Evolutionary conservation across 2,329 filamentous ascomycete species (phyloP).

Genomic region (Xylaria sp.): DNA sequence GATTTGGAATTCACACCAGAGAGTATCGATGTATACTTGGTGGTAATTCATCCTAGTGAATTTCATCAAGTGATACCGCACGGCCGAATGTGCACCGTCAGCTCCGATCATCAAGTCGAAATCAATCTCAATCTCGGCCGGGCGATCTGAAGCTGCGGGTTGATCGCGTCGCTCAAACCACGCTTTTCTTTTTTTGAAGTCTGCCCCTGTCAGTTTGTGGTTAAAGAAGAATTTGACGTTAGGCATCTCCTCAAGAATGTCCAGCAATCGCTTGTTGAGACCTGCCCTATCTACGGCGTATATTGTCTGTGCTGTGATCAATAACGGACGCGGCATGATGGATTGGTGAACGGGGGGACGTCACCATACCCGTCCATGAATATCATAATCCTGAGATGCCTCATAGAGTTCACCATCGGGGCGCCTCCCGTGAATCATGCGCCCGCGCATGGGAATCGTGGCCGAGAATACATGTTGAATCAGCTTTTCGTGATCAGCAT

Average conservation of each 20-base stretch:
- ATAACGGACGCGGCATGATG: neutral
- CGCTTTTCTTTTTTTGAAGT: conserved; percentile 78
- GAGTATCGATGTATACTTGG: conserved; percentile 92
- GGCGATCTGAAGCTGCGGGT: conserved; percentile 49
- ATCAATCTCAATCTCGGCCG: conserved; percentile 76
- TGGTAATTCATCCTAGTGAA: conserved; percentile 87
- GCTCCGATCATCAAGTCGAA: conserved; percentile 95
- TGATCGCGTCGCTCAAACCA: conserved; percentile 76
- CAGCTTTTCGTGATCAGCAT: conserved; percentile 69
- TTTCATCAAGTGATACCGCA: conserved; percentile 96
- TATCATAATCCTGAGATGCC: conserved; percentile 86
- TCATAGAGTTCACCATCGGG: conserved; percentile 72
- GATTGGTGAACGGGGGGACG: conserved; percentile 34
- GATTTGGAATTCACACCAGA: conserved; percentile 97
- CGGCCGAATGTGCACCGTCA: conserved; percentile 91
- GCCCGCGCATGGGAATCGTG: conserved; percentile 91
- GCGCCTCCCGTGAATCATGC: conserved; percentile 87
- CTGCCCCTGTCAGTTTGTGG: conserved; percentile 89
- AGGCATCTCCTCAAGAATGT: conserved; percentile 79
- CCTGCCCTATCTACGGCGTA: conserved; percentile 83
- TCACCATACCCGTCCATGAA: conserved; percentile 75
- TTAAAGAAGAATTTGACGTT: conserved; percentile 94
- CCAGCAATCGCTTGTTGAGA: conserved; percentile 82
- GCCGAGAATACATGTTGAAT: conserved; percentile 75
- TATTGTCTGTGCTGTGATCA: conserved; percentile 64